These are phyloP conservation scores for Saksenaea vasiformis DNA, from an alignment of 371 early-diverging fungal species.

Conservation along the genomic window DNA sequence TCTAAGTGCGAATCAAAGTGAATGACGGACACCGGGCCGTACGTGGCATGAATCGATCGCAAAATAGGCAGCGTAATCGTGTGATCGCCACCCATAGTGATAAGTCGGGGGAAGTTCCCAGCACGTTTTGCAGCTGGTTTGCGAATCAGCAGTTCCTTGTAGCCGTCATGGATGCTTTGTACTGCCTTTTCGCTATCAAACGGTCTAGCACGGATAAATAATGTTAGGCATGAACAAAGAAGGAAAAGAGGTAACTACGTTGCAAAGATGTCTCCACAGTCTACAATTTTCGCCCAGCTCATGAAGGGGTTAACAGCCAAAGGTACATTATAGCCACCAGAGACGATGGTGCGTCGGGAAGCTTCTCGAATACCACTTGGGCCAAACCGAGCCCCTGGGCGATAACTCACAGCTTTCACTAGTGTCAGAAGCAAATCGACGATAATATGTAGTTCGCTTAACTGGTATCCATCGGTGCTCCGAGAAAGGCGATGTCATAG, in stretches of 20 bases:
- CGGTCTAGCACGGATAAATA: slow-evolving; percentile 7
- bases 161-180: slow-evolving; percentile 13
- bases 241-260: neutral
- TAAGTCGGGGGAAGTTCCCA: slow-evolving; percentile 26
- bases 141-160: slow-evolving; percentile 18
- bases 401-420: slow-evolving; percentile 37
- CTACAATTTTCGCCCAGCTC: slow-evolving; percentile 51
- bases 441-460: neutral
- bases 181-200: slow-evolving; percentile 22
- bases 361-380: slow-evolving; percentile 52
- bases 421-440: slow-evolving; percentile 32
- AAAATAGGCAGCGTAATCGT: slow-evolving; percentile 47
- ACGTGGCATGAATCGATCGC: slow-evolving; percentile 37
- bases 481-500: slow-evolving; percentile 52
- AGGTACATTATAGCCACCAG: slow-evolving; percentile 41
- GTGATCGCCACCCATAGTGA: slow-evolving; percentile 51
- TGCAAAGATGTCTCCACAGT: slow-evolving; percentile 47
- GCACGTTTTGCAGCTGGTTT: slow-evolving; percentile 2
- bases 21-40: slow-evolving; percentile 48
- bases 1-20: slow-evolving; percentile 58
- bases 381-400: slow-evolving; percentile 55
- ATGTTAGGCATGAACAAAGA: neutral
- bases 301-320: slow-evolving; percentile 42
- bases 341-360: slow-evolving; percentile 35
- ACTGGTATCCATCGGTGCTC: slow-evolving; percentile 28